Conservation (phyloP, 176 grass and related monocot species). For the Oryza rufipogon region DNA sequence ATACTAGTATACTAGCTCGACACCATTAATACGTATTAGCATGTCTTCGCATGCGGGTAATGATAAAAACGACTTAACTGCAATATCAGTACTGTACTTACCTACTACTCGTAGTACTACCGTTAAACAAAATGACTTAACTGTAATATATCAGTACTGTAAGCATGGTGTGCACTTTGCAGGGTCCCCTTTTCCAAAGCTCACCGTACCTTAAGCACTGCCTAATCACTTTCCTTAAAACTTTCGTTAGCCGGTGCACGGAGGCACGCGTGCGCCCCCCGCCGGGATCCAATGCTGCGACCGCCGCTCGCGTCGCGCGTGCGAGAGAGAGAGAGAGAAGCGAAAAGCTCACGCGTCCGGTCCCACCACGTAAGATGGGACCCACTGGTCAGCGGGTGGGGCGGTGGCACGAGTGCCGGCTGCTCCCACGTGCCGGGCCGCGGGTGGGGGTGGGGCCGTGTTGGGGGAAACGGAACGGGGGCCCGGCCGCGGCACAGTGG, state of each 20-base stretch:
- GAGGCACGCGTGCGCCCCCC: no score
- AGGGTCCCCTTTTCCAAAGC: background rate
- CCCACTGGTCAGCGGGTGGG: background rate
- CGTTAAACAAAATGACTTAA: background rate
- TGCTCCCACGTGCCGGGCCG: constrained; percentile 36
- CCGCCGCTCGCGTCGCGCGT: background rate
- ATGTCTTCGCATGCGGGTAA: background rate
- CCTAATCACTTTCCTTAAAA: background rate
- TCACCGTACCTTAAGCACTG: background rate
- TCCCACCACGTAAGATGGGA: no score
- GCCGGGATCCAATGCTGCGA: constrained; percentile 3
- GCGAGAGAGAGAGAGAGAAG: no score
- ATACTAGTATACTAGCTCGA: no score
- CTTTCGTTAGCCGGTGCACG: background rate
- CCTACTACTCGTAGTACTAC: background rate
- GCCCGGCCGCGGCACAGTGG: background rate
- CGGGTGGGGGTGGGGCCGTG: background rate
- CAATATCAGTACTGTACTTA: background rate
- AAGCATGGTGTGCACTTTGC: background rate
- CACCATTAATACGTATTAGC: background rate
- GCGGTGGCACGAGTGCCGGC: background rate
- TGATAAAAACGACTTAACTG: background rate
- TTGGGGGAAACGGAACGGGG: background rate
- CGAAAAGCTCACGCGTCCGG: background rate
- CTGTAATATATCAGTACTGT: no score